Evolutionary conservation across 2,329 filamentous ascomycete species (phyloP).

Genomic region (Trichoderma sp.): DNA sequence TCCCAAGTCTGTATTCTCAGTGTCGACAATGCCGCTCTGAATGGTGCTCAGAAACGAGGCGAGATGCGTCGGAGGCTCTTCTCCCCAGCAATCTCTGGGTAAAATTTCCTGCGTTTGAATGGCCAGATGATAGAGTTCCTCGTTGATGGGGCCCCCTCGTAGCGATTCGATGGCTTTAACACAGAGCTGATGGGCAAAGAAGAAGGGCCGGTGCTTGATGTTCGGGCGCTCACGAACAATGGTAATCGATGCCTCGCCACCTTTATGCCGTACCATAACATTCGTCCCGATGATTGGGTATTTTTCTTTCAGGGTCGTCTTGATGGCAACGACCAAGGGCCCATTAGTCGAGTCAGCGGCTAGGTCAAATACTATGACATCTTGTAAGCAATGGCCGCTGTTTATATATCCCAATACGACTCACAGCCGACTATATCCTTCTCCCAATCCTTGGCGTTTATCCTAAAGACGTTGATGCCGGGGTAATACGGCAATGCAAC

Average conservation of each 20-base stretch:
- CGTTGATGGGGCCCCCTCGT: background rate
- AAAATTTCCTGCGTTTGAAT: background rate
- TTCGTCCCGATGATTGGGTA: background rate
- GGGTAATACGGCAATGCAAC: background rate
- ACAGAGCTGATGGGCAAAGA: background rate
- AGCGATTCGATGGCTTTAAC: background rate
- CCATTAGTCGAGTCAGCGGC: background rate
- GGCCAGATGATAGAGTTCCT: background rate
- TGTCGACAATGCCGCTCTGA: background rate
- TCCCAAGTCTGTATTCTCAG: background rate
- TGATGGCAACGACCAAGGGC: background rate
- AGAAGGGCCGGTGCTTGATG: background rate
- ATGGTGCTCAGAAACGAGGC: background rate
- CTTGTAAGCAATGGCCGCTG: background rate
- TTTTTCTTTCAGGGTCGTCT: background rate
- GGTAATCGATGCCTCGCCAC: background rate
- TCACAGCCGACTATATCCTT: background rate
- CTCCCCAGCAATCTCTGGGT: background rate
- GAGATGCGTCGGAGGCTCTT: background rate
- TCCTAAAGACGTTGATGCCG: no score
- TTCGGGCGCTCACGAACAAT: background rate
- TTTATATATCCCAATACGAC: background rate
- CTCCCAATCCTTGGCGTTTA: background rate
- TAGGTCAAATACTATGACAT: background rate
- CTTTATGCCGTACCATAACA: background rate